A percentile compares a stretch with the other conserved stretches of the same genome.
phyloP scores from a whole-genome alignment of 2,329 filamentous ascomycete genomes.

The Sporothrix brasiliensis region DNA sequence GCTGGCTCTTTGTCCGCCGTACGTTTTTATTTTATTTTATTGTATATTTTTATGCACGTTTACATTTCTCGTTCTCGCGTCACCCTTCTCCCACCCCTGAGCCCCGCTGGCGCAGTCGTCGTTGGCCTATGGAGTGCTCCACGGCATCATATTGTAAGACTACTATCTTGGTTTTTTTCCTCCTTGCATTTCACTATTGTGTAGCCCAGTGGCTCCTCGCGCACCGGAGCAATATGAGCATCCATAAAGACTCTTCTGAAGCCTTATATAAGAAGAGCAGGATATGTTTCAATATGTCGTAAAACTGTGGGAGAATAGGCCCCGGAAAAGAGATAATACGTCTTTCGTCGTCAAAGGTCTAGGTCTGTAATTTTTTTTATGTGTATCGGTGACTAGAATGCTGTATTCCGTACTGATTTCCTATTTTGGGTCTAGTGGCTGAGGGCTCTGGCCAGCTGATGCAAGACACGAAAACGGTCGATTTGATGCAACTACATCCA shows the following conservation, averaged over 20 bases:
- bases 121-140: conserved; percentile 10
- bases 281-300: neutral
- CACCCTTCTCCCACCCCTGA: neutral
- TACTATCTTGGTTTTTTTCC: conserved; percentile 1
- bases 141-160: neutral
- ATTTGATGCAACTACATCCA: neutral
- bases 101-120: conserved; percentile 15
- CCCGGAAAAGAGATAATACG: neutral
- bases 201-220: conserved; percentile 6
- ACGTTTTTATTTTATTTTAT: neutral
- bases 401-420: neutral
- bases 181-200: conserved; percentile 14
- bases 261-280: neutral
- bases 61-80: neutral
- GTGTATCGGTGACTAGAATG: conserved; percentile 6
- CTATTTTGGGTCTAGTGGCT: conserved; percentile 15
- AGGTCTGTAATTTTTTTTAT: neutral
- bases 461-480: conserved; percentile 16
- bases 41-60: neutral
- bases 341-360: neutral
- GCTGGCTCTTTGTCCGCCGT: neutral
- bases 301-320: neutral
- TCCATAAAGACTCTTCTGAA: neutral
- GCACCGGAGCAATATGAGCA: neutral
- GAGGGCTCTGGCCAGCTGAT: conserved; percentile 18